Percentiles rank a stretch among this genome's conserved stretches.
phyloP scores from a whole-genome alignment of 768 basidiomycete species.

The Mycena vulgaris region DNA sequence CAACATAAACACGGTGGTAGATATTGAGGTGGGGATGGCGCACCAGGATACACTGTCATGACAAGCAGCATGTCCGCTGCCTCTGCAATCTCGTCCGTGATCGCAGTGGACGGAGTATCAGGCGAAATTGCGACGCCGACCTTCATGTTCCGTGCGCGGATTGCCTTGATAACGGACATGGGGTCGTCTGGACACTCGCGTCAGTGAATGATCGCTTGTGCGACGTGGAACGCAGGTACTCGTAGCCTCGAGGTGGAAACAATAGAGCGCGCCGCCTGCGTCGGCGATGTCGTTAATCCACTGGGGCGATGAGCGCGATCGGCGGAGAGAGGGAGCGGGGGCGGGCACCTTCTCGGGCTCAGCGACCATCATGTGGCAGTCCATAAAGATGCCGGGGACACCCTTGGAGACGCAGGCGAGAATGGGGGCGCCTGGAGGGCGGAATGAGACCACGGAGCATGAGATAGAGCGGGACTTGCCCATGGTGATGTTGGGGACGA shows the following conservation, averaged over 20 bases:
- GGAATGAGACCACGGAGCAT: slow-evolving; percentile 24
- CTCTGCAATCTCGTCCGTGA: slow-evolving; percentile 88
- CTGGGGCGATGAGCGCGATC: slow-evolving; percentile 54
- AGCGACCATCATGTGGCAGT: slow-evolving; percentile 99
- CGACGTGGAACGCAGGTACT: slow-evolving; percentile 57
- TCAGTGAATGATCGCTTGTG: not conserved
- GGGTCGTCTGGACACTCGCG: slow-evolving; percentile 67
- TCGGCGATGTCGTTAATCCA: slow-evolving; percentile 98
- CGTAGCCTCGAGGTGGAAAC: slow-evolving; percentile 97
- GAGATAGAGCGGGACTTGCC: slow-evolving; percentile 64
- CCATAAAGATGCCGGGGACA: slow-evolving; percentile 98
- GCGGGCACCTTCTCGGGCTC: slow-evolving; percentile 85
- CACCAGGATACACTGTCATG: slow-evolving; percentile 98
- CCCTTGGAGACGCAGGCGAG: slow-evolving; percentile 88
- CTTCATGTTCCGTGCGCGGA: slow-evolving; percentile 90
- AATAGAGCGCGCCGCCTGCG: slow-evolving; percentile 95
- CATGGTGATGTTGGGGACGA: slow-evolving; percentile 99
- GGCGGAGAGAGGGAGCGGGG: slow-evolving; percentile 1
- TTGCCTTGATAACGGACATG: slow-evolving; percentile 81
- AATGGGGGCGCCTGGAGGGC: slow-evolving; percentile 84
- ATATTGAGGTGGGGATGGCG: slow-evolving; percentile 10
- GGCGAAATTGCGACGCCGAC: slow-evolving; percentile 98
- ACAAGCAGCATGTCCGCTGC: slow-evolving; percentile 96
- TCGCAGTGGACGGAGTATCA: slow-evolving; percentile 89
- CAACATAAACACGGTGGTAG: not conserved